phyloP scores from a whole-genome alignment of 805 yeast genomes.

The Debaryomyces tyrocola region DNA sequence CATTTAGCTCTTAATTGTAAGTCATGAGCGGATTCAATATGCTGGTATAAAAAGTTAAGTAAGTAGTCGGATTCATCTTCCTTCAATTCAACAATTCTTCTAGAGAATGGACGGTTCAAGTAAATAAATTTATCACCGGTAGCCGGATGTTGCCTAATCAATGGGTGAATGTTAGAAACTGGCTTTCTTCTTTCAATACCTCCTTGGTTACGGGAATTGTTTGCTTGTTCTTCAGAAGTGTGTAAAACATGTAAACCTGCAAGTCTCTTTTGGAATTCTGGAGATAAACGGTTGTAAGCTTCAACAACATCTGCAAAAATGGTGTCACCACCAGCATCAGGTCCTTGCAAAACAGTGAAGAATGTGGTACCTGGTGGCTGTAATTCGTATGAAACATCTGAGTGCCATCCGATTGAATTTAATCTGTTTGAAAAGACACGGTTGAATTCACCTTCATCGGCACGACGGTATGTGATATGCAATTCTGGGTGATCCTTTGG shows the following conservation, averaged over 20 bases:
- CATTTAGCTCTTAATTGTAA: slow-evolving; percentile 69
- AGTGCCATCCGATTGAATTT: slow-evolving; percentile 57
- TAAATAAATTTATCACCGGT: slow-evolving; percentile 59
- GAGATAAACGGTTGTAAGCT: slow-evolving; percentile 71
- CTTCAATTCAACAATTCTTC: slow-evolving; percentile 70
- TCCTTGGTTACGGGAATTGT: slow-evolving; percentile 52
- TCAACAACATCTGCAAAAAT: slow-evolving; percentile 69
- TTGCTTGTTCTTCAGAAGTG: slow-evolving; percentile 70
- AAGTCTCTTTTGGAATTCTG: slow-evolving; percentile 57
- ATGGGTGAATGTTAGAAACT: slow-evolving; percentile 65
- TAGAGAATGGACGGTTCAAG: slow-evolving; percentile 61
- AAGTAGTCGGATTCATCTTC: slow-evolving; percentile 67
- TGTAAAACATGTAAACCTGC: slow-evolving; percentile 66
- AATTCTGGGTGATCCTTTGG: slow-evolving; percentile 64
- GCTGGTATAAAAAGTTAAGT: slow-evolving; percentile 55
- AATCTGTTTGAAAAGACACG: slow-evolving; percentile 34
- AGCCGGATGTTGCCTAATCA: slow-evolving; percentile 73
- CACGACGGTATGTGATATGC: slow-evolving; percentile 59
- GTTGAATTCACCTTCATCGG: slow-evolving; percentile 37
- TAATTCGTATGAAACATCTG: slow-evolving; percentile 71
- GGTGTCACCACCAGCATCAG: slow-evolving; percentile 75
- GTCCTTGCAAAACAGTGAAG: slow-evolving; percentile 59
- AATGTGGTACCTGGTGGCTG: slow-evolving; percentile 75
- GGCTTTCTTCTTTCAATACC: slow-evolving; percentile 66
- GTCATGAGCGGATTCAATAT: slow-evolving; percentile 54